Evolutionary conservation across 768 basidiomycete species (phyloP).

Genomic region (Hericium coralloides): DNA sequence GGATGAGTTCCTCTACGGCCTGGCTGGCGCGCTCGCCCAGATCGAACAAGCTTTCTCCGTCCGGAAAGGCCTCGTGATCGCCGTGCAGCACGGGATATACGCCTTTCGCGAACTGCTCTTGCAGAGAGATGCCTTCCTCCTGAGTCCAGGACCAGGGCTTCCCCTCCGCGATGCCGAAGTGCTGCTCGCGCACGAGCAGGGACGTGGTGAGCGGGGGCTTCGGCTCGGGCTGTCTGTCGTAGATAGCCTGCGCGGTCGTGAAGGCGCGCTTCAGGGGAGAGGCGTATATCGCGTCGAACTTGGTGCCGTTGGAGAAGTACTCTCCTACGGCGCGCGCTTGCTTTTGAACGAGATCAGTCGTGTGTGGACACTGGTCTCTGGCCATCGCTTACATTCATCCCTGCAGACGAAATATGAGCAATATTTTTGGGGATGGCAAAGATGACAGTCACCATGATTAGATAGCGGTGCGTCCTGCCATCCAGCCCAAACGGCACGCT

Average conservation of each 20-base stretch:
- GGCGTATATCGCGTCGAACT: slow-evolving; percentile 49
- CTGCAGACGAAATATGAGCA: slow-evolving; percentile 7
- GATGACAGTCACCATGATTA: slow-evolving; percentile 51
- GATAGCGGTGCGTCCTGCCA: slow-evolving; percentile 67
- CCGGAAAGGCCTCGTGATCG: slow-evolving; percentile 49
- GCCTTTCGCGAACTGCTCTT: slow-evolving; percentile 42
- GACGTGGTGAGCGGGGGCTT: slow-evolving; percentile 40
- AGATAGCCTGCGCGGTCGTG: slow-evolving; percentile 51
- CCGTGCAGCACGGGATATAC: slow-evolving; percentile 41
- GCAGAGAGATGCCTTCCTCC: slow-evolving; percentile 15
- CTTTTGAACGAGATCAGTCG: slow-evolving; percentile 7
- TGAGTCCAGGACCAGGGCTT: slow-evolving; percentile 31
- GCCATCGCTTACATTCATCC: slow-evolving; percentile 23
- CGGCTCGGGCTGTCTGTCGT: slow-evolving; percentile 36
- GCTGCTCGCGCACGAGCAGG: slow-evolving; percentile 52
- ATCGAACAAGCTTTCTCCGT: slow-evolving; percentile 65
- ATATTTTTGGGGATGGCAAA: background rate
- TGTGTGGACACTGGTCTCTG: background rate
- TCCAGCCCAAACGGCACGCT: slow-evolving; percentile 61
- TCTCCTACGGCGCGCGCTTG: slow-evolving; percentile 39
- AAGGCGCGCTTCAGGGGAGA: slow-evolving; percentile 60
- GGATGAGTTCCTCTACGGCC: slow-evolving; percentile 40
- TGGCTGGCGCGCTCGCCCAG: slow-evolving; percentile 44
- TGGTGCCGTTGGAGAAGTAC: slow-evolving; percentile 33
- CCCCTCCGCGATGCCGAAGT: slow-evolving; percentile 67